A percentile compares a stretch with the other conserved stretches of the same genome.
These are phyloP conservation scores for Rhodomyrtus psidioides DNA, from an alignment of 441 rosid species.

Conservation along the genomic window DNA sequence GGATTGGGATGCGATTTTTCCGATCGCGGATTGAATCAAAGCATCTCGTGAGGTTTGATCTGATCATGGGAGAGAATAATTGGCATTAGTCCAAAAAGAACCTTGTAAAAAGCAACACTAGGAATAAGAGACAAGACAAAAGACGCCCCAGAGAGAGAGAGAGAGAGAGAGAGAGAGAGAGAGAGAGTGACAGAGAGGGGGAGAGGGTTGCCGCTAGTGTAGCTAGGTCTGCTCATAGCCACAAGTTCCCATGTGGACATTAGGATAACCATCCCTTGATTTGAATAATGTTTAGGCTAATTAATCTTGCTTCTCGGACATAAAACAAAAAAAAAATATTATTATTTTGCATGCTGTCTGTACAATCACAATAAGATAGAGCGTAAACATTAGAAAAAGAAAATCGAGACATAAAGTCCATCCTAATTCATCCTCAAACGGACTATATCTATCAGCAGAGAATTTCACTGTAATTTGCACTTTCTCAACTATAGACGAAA, in stretches of 20 bases:
- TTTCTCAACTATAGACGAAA: no score
- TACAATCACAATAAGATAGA: no score
- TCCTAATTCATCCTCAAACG: no score
- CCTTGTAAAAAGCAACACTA: not conserved
- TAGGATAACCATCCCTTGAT: not conserved
- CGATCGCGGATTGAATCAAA: not conserved
- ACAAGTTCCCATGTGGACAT: not conserved
- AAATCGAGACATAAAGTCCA: no score
- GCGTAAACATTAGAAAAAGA: no score
- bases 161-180: no score
- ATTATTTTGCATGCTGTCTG: no score
- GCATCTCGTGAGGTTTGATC: not conserved
- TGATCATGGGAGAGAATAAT: not conserved
- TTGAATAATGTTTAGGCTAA: not conserved
- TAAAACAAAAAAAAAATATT: no score
- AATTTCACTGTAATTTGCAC: no score
- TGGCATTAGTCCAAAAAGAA: not conserved
- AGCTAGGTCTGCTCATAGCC: not conserved
- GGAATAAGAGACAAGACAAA: not conserved
- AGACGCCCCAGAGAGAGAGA: not conserved
- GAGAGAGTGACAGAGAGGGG: no score
- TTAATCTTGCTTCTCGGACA: not conserved
- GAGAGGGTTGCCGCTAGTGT: not conserved
- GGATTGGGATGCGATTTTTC: not conserved
- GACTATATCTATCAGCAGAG: no score